phyloP scores from a whole-genome alignment of 139 green algal genomes.

The Chlorella sp. region DNA sequence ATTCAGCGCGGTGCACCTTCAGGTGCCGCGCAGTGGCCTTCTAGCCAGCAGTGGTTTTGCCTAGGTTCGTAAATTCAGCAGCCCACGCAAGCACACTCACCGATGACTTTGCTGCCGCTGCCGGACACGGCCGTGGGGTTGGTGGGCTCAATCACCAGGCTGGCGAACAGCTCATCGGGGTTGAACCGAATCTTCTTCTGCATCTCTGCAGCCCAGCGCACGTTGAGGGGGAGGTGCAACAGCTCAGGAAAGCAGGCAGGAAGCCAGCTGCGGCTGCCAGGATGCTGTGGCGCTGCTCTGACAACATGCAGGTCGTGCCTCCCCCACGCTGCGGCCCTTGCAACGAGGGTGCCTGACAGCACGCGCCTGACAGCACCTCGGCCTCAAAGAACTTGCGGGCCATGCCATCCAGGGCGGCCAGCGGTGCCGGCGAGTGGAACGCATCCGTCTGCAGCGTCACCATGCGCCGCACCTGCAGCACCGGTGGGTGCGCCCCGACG shows the following conservation, averaged over 20 bases:
- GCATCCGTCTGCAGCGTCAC: conserved; percentile 23
- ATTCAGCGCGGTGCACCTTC: too few species aligned
- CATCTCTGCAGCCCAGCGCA: conserved; percentile 38
- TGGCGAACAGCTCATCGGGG: conserved; percentile 35
- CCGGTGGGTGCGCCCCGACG: too few species aligned
- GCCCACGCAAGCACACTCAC: too few species aligned
- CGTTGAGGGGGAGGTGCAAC: background rate
- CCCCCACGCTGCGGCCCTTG: too few species aligned
- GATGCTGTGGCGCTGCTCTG: too few species aligned
- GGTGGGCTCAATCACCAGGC: conserved; percentile 32
- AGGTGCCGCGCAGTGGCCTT: too few species aligned
- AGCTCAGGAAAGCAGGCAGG: too few species aligned
- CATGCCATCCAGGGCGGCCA: conserved; percentile 28
- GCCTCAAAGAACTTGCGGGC: conserved; percentile 36
- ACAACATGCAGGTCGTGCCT: too few species aligned
- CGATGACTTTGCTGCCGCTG: background rate
- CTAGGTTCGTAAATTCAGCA: too few species aligned
- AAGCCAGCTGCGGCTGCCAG: too few species aligned
- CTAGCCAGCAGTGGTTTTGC: too few species aligned
- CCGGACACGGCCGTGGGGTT: background rate
- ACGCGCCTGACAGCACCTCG: conserved; percentile 29
- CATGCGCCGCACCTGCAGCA: background rate
- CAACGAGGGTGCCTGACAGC: too few species aligned
- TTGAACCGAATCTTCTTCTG: conserved; percentile 46
- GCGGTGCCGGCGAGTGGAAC: background rate